A percentile compares a stretch with the other conserved stretches of the same genome.
phyloP scores from a whole-genome alignment of 257 asterid genomes.

The Petrea volubilis region DNA sequence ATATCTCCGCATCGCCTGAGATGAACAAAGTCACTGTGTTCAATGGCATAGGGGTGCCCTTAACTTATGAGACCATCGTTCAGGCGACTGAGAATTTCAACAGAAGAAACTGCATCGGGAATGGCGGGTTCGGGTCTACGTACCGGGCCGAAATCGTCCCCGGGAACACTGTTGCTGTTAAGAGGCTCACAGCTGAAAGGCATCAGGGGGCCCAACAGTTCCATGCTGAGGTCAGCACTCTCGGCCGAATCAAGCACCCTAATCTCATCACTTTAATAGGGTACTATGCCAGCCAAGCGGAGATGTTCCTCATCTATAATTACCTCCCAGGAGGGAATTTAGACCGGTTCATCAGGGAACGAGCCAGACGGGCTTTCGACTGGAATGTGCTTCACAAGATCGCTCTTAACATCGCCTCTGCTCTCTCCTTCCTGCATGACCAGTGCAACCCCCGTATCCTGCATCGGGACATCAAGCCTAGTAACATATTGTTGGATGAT shows the following conservation, averaged over 20 bases:
- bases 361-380: constrained; percentile 24
- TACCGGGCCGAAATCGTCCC: constrained; percentile 40
- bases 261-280: constrained; percentile 49
- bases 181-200: constrained; percentile 40
- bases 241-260: constrained; percentile 38
- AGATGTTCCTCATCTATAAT: constrained; percentile 49
- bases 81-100: constrained; percentile 45
- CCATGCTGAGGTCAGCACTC: constrained; percentile 39
- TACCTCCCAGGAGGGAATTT: constrained; percentile 49
- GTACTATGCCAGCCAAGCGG: constrained; percentile 24
- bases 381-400: constrained; percentile 43
- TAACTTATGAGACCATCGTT: constrained; percentile 37
- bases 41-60: constrained; percentile 28
- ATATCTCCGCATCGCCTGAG: constrained; percentile 17
- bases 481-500: constrained; percentile 46
- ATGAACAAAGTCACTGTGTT: constrained; percentile 25
- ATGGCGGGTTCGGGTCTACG: constrained; percentile 48
- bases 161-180: constrained; percentile 36
- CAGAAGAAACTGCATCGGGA: constrained; percentile 43
- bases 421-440: constrained; percentile 41
- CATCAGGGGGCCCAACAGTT: constrained; percentile 47
- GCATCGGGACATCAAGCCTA: constrained; percentile 44
- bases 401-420: constrained; percentile 37
- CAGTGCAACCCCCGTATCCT: constrained; percentile 36
- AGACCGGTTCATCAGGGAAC: constrained; percentile 39